These are phyloP conservation scores for Chalciporus sp. DNA, from an alignment of 1,284 basidiomycete genomes.

Conservation along the genomic window DNA sequence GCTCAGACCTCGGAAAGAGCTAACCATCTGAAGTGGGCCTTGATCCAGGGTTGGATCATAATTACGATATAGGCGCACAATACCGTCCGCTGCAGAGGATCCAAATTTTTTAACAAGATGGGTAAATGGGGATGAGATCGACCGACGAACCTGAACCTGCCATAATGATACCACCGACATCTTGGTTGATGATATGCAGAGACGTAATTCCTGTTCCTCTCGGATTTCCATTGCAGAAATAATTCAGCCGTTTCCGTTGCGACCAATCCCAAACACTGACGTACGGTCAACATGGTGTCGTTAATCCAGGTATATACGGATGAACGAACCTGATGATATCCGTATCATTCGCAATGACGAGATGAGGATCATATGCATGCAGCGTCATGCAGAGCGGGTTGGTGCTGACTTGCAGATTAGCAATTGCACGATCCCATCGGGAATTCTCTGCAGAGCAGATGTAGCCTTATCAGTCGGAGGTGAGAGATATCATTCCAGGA, in stretches of 20 bases:
- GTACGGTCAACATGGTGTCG: background rate
- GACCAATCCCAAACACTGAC: constrained; percentile 95
- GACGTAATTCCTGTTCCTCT: constrained; percentile 84
- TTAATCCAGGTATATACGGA: constrained; percentile 2
- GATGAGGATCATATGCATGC: constrained; percentile 90
- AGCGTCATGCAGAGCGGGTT: constrained; percentile 83
- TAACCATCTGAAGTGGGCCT: constrained; percentile 82
- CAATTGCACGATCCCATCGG: constrained; percentile 82
- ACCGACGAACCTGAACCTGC: constrained; percentile 75
- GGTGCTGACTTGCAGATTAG: constrained; percentile 70
- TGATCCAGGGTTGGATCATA: constrained; percentile 73
- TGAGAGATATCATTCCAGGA: background rate
- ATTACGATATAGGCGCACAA: constrained; percentile 90
- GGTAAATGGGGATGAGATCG: background rate
- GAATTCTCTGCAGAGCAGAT: constrained; percentile 43
- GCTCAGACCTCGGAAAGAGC: constrained; percentile 88
- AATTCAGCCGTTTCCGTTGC: constrained; percentile 71
- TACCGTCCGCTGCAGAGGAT: constrained; percentile 73
- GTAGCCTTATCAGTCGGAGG: constrained; percentile 1
- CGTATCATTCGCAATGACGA: constrained; percentile 84
- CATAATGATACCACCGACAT: constrained; percentile 89
- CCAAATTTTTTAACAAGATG: constrained; percentile 3
- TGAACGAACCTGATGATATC: constrained; percentile 82
- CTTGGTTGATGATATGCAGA: constrained; percentile 95
- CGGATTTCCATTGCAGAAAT: constrained; percentile 91